Base-by-base conservation (phyloP, 257 asterid species). In the Lycium ferocissimum region DNA sequence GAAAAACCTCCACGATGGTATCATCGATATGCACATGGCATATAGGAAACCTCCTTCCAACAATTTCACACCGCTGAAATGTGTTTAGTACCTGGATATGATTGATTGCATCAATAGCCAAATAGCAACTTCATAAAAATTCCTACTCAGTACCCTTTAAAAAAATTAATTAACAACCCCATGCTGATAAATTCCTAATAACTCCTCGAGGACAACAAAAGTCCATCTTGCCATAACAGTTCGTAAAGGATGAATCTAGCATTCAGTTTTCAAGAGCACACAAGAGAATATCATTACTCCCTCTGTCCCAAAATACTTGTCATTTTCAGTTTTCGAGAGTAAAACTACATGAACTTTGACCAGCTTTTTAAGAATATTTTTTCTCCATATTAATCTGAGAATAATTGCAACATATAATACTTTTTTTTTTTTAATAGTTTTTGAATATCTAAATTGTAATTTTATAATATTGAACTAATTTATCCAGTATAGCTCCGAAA, bases 21-120 rank as follows among this genome's bases (percentile, higher is more conserved):
- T 86, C 87, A 40, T 80, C 85, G 4, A 86, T 76, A 84, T 86
- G 85, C 83, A 86, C 89, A 71, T 84, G 89, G 85, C 89, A 86
- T 58, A 86, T 86, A 18, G 89, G 89, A 47, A 86, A 86, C 85
- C 89, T 67, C 72, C 65, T 86, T 83, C 89, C 89, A 69, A 86
- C 79, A 67, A 86, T 78, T 80, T 70, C 83, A 79, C 89, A 45
- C 38, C 6, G 83, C 59, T 79, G 87, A 84, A 86, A 86, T 63
- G 85, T 80, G 51, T 45, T 84, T 78, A 72, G 73, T 51, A 87
- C 87, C 89, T 87, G 79, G 70, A 87, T 62, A 79, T 75, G 61
- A 75, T 49, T 75, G n/a, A 22, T 47, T 75, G 43, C 38, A 6
- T 75, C 61, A 22, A 12, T 75, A n/a, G 26, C 22, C 35, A 69